A percentile compares a stretch with the other conserved stretches of the same genome.
Conservation (phyloP, 2,329 filamentous ascomycete species). For the Samsoniella hepiali region DNA sequence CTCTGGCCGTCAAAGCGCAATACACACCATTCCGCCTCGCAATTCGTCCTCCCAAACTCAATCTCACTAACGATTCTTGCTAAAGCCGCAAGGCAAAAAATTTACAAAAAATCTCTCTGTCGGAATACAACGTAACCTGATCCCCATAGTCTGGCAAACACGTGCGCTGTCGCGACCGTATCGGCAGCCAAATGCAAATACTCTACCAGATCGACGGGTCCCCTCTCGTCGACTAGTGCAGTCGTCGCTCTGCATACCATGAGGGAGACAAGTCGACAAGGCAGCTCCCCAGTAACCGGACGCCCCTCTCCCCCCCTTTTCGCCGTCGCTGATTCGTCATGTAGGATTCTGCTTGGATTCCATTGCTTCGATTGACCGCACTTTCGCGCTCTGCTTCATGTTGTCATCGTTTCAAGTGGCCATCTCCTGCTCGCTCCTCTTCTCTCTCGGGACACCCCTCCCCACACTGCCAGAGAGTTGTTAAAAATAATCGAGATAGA, state of each 20-base stretch:
- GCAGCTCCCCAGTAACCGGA: neutral
- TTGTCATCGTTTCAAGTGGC: conserved; percentile 4
- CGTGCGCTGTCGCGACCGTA: neutral
- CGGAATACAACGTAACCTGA: conserved; percentile 5
- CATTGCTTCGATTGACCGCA: conserved; percentile 9
- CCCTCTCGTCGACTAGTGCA: neutral
- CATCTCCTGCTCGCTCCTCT: neutral
- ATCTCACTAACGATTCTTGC: neutral
- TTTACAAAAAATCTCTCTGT: neutral
- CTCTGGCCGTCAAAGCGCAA: conserved; percentile 5
- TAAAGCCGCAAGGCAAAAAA: neutral
- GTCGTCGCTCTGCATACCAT: neutral
- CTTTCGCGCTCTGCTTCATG: conserved; percentile 13
- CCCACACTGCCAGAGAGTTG: neutral
- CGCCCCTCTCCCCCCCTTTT: neutral
- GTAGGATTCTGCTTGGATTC: neutral
- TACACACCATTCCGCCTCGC: neutral
- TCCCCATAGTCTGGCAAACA: neutral
- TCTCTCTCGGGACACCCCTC: neutral
- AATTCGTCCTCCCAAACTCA: neutral
- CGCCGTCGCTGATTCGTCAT: neutral
- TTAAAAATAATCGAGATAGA: conserved; percentile 10
- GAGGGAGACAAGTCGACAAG: neutral
- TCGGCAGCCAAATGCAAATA: neutral
- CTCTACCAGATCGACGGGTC: neutral